These are phyloP conservation scores for Arabis hirsuta DNA, from an alignment of 345 rosid species.

Conservation along the genomic window DNA sequence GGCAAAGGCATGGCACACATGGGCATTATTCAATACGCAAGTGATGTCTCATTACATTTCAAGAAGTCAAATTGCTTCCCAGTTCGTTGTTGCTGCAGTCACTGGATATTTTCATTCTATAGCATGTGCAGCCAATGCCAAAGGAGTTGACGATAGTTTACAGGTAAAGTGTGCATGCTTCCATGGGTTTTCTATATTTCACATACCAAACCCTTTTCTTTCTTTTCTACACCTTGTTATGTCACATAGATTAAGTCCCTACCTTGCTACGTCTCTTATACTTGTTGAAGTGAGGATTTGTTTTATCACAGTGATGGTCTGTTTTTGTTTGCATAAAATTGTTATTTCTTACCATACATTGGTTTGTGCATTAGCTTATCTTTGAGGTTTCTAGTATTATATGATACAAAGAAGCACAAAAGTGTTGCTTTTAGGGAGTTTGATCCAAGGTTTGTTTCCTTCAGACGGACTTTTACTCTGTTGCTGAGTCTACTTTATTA, in stretches of 20 bases:
- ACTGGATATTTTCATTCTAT: slow-evolving; percentile 98
- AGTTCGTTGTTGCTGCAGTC: slow-evolving; percentile 91
- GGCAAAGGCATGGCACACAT: slow-evolving; percentile 97
- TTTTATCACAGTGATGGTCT: slow-evolving; percentile 16
- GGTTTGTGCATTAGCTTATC: slow-evolving; percentile 21
- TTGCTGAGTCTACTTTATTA: slow-evolving; percentile 17
- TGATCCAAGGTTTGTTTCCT: background rate
- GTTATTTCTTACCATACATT: background rate
- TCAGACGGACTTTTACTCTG: slow-evolving; percentile 21
- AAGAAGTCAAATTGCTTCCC: slow-evolving; percentile 71
- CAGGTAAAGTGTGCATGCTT: slow-evolving; percentile 61
- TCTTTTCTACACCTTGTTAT: slow-evolving; percentile 20
- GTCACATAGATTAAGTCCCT: slow-evolving; percentile 11
- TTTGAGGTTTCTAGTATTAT: slow-evolving; percentile 7
- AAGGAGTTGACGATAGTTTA: slow-evolving; percentile 98
- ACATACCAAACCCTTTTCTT: slow-evolving; percentile 10
- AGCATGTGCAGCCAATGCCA: slow-evolving; percentile 88
- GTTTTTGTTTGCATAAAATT: slow-evolving; percentile 1
- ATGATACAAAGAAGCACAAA: slow-evolving; percentile 8
- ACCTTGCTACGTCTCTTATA: slow-evolving; percentile 14
- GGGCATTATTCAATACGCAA: slow-evolving; percentile 98
- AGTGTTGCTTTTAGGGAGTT: slow-evolving; percentile 4
- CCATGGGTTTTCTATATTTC: slow-evolving; percentile 33
- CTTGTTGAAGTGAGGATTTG: slow-evolving; percentile 27
- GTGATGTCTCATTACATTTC: slow-evolving; percentile 93